phyloP scores from a whole-genome alignment of 495 filamentous ascomycete genomes.

The Bombardia bombarda region DNA sequence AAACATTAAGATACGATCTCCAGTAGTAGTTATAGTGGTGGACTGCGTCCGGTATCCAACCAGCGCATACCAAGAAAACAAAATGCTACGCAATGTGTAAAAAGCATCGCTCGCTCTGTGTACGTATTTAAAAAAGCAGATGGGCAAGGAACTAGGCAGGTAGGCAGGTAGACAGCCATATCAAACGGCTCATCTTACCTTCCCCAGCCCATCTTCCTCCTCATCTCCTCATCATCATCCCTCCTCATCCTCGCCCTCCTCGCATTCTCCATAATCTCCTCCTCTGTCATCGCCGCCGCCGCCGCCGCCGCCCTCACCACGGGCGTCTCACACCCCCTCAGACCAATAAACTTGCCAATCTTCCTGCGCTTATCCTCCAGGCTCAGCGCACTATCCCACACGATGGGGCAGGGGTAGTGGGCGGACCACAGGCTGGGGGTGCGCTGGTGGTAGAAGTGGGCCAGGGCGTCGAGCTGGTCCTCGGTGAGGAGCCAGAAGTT shows the following conservation, averaged over 20 bases:
- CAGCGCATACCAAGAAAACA: too few species aligned
- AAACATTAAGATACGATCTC: too few species aligned
- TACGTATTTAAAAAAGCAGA: too few species aligned
- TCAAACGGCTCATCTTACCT: too few species aligned
- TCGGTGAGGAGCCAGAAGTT: slow-evolving; percentile 69
- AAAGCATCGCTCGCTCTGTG: too few species aligned
- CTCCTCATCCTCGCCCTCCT: slow-evolving; percentile 19
- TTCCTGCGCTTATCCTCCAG: slow-evolving; percentile 52
- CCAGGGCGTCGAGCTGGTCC: slow-evolving; percentile 60
- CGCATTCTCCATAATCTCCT: slow-evolving; percentile 31
- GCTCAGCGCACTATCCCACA: slow-evolving; percentile 34
- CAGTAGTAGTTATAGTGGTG: too few species aligned
- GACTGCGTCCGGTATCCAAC: too few species aligned
- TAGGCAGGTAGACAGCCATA: not conserved
- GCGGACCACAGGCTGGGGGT: slow-evolving; percentile 43
- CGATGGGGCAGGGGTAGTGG: slow-evolving; percentile 56
- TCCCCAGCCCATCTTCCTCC: slow-evolving; percentile 37
- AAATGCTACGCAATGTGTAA: too few species aligned
- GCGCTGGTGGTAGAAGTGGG: slow-evolving; percentile 68
- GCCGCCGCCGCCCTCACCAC: slow-evolving; percentile 4
- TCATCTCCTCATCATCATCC: slow-evolving; percentile 32
- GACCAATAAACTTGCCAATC: slow-evolving; percentile 61
- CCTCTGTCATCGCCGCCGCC: slow-evolving; percentile 16
- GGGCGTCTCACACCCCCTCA: slow-evolving; percentile 52
- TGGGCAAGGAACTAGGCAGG: not conserved